Conservation (phyloP, 108 stramenopile genomes). For the Cyclostephanos tholiformis region DNA sequence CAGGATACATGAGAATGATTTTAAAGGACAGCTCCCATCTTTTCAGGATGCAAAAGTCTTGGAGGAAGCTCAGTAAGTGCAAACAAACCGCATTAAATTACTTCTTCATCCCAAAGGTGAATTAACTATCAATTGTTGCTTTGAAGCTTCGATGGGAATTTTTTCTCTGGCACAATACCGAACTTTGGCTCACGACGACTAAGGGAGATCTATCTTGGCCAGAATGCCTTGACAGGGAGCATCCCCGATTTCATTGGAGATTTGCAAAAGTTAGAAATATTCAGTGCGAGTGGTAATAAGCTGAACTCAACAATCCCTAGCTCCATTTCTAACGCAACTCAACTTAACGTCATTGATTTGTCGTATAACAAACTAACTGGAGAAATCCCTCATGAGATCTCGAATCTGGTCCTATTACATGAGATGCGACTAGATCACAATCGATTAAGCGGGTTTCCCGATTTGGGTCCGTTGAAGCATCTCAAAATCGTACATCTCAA, state of each 20-base stretch:
- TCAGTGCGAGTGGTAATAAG: constrained; percentile 40
- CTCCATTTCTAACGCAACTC: constrained; percentile 31
- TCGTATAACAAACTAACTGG: constrained; percentile 45
- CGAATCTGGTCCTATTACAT: constrained; percentile 25
- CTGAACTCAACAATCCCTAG: constrained; percentile 39
- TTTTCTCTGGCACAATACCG: constrained; percentile 43
- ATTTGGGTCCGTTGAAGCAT: constrained; percentile 35
- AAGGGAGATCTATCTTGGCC: constrained; percentile 39
- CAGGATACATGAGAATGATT: constrained; percentile 38
- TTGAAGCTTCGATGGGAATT: constrained; percentile 32
- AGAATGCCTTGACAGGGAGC: constrained; percentile 54
- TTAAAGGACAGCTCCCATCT: constrained; percentile 35
- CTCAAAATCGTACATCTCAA: constrained; percentile 41
- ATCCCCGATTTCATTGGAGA: constrained; percentile 50
- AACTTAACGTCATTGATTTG: constrained; percentile 38
- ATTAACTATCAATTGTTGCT: background rate
- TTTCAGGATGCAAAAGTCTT: constrained; percentile 29
- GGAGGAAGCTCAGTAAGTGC: constrained; percentile 35
- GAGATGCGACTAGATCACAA: constrained; percentile 42
- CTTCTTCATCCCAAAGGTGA: background rate
- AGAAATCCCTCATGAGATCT: constrained; percentile 27
- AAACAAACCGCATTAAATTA: background rate
- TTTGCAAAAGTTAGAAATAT: constrained; percentile 35
- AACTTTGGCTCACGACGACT: constrained; percentile 46
- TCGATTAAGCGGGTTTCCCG: constrained; percentile 34